Evolutionary conservation across 2,329 filamentous ascomycete species (phyloP).

Genomic region (Lasiodiplodia citricola): DNA sequence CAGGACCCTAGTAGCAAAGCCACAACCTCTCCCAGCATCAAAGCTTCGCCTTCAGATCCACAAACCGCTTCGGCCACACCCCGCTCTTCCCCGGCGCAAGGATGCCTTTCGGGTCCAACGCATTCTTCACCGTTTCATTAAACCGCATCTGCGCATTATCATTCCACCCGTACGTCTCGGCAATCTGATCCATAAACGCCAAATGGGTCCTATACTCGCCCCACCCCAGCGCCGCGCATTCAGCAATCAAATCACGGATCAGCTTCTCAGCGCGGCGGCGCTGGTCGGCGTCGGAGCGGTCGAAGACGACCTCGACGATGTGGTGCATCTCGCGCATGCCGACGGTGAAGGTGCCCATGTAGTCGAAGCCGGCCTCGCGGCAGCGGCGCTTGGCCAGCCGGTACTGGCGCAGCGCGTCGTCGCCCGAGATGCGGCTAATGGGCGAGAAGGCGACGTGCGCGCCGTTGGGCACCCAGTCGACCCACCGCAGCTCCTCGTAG

Average conservation of each 20-base stretch:
- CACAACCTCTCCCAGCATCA: not conserved
- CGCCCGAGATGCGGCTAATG: conserved; percentile 51
- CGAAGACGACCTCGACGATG: conserved; percentile 43
- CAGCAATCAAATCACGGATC: conserved; percentile 41
- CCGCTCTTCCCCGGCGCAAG: conserved; percentile 35
- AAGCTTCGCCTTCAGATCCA: conserved; percentile 1
- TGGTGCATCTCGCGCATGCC: conserved; percentile 51
- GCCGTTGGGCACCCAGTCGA: conserved; percentile 51
- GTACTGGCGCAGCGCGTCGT: conserved; percentile 49
- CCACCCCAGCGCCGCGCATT: conserved; percentile 48
- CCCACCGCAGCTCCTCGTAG: conserved; percentile 46
- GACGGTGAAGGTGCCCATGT: conserved; percentile 37
- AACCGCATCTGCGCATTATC: conserved; percentile 50
- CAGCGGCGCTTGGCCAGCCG: conserved; percentile 34
- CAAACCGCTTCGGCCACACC: conserved; percentile 31
- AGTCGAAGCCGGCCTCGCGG: conserved; percentile 33
- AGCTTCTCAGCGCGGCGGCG: conserved; percentile 35
- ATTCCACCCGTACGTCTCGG: conserved; percentile 54
- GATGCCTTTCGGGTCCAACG: conserved; percentile 49
- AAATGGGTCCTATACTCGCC: conserved; percentile 56
- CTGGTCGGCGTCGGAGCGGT: conserved; percentile 34
- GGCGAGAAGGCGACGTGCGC: conserved; percentile 53
- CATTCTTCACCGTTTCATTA: conserved; percentile 53
- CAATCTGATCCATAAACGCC: conserved; percentile 55
- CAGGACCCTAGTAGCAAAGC: not conserved